Evolutionary conservation across 139 green algal species (phyloP).

Genomic region (Chlorella vulgaris): DNA sequence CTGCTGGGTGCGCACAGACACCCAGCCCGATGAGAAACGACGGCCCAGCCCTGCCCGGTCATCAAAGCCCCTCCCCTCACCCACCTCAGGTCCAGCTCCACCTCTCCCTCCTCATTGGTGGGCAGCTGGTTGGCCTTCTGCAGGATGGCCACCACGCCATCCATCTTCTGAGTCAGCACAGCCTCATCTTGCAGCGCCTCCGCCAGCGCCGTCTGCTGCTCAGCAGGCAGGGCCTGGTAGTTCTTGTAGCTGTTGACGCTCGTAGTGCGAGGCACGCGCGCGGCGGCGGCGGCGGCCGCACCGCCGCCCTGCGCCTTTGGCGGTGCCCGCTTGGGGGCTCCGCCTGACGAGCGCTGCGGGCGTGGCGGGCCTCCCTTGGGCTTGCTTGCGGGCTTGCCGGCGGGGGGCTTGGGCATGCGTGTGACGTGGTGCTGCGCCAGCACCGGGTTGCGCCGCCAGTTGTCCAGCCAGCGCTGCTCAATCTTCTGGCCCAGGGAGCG

Average conservation of each 20-base stretch:
- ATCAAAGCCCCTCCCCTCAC: background rate
- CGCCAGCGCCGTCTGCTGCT: constrained; percentile 39
- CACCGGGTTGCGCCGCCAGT: constrained; percentile 28
- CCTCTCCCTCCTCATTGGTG: constrained; percentile 45
- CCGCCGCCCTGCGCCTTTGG: constrained; percentile 22
- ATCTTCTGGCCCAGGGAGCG: constrained; percentile 3
- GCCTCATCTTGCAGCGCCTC: constrained; percentile 34
- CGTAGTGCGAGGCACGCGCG: constrained; percentile 35
- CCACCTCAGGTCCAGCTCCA: constrained; percentile 42
- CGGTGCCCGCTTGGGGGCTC: background rate
- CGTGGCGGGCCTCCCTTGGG: background rate
- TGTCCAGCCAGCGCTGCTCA: constrained; percentile 32
- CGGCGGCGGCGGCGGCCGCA: background rate
- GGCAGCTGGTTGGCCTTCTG: constrained; percentile 43
- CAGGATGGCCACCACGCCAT: constrained; percentile 48
- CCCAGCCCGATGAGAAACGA: background rate
- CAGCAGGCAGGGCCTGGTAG: constrained; percentile 35
- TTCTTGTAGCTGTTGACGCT: constrained; percentile 35
- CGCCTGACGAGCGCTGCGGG: constrained; percentile 12
- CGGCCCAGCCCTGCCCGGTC: background rate
- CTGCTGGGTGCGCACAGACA: background rate
- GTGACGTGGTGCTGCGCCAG: background rate
- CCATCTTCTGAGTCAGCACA: constrained; percentile 46
- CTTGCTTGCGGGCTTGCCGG: background rate
- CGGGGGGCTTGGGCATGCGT: constrained; percentile 14